Base-by-base conservation (phyloP, 805 yeast species). In the Saccharomycopsis selenospora region DNA sequence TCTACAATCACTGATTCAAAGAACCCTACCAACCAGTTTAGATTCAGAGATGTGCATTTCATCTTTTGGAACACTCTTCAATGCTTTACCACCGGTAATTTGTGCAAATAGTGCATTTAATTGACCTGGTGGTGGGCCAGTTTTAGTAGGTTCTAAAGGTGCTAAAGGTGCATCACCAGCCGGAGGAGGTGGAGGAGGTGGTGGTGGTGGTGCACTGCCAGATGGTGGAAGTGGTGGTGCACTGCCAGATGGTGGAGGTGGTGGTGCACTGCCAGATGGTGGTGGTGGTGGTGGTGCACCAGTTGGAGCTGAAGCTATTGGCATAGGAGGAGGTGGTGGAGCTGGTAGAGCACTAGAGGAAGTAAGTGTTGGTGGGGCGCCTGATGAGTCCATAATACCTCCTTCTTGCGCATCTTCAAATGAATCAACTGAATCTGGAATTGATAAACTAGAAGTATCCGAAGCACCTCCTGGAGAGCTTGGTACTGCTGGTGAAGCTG, bases 101-200 rank as follows among this genome's bases (percentile, higher is more conserved):
- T 80, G 80, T 3, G 81, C 80, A 46, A 81, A 65, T 46, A 77
- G 65, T 1, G 80, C 79, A 38, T 68, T 58, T 23, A 81, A 61
- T 40, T 70, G 65, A 2, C 65, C 57, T 0, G 69, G 57, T 26
- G 67, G 58, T 5, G 65, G 61, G 27, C 60, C 62, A 10, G 65
- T 50, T 14, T 67, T 61, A 13, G 65, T 63, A 11, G 65, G 61
- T 1, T 64, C 62, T 7, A 66, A 56, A 2, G 69, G 57, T 33
- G 51, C 54, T 47, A 53, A 63, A 20, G 61, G 45, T 20, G 59
- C 57, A n/a, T 56, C 42, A 5, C 65, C 63, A 3, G 62, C 52
- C 13, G 59, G 59, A 10, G 67, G 65, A 13, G 67, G 67, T 5
- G 68, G 44, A 3, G 45, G 50, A 17, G 50, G 27, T 10, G 33